Conservation (phyloP, 2,329 filamentous ascomycete species). For the Neofusicoccum umdonicola region DNA sequence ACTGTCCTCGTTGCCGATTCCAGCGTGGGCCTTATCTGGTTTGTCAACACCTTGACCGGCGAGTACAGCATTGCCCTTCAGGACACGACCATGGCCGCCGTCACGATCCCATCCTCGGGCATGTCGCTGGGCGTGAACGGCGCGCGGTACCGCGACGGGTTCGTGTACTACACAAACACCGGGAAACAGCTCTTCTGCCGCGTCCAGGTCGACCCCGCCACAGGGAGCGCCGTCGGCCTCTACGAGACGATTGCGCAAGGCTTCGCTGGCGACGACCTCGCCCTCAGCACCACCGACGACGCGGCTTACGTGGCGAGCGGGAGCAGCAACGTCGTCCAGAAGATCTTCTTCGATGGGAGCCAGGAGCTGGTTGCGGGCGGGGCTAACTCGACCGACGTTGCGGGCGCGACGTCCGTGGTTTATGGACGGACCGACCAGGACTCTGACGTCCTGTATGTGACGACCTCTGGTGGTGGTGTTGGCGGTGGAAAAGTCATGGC, state of each 20-base stretch:
- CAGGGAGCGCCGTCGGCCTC: neutral
- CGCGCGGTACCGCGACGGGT: slow-evolving; percentile 18
- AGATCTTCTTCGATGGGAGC: slow-evolving; percentile 20
- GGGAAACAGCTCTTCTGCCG: slow-evolving; percentile 19
- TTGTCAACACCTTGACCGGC: slow-evolving; percentile 19
- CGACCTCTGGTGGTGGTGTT: neutral
- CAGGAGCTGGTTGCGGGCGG: slow-evolving; percentile 13
- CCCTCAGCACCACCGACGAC: neutral
- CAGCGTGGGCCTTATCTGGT: slow-evolving; percentile 21
- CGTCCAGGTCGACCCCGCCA: slow-evolving; percentile 19
- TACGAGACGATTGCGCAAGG: neutral
- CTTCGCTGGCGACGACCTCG: neutral
- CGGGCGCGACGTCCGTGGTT: slow-evolving; percentile 21
- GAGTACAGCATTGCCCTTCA: slow-evolving; percentile 19
- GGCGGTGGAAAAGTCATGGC: neutral
- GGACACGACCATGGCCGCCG: slow-evolving; percentile 20
- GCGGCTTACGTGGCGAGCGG: neutral
- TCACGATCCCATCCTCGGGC: slow-evolving; percentile 5
- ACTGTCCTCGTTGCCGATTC: slow-evolving; percentile 26
- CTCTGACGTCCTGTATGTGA: slow-evolving; percentile 23
- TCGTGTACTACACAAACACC: slow-evolving; percentile 26
- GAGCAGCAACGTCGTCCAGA: neutral
- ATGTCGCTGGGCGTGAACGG: slow-evolving; percentile 28
- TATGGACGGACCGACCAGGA: slow-evolving; percentile 24
- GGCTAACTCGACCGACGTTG: slow-evolving; percentile 13